Conservation (phyloP, 208 protist species). For the Trypanosoma brucei region DNA sequence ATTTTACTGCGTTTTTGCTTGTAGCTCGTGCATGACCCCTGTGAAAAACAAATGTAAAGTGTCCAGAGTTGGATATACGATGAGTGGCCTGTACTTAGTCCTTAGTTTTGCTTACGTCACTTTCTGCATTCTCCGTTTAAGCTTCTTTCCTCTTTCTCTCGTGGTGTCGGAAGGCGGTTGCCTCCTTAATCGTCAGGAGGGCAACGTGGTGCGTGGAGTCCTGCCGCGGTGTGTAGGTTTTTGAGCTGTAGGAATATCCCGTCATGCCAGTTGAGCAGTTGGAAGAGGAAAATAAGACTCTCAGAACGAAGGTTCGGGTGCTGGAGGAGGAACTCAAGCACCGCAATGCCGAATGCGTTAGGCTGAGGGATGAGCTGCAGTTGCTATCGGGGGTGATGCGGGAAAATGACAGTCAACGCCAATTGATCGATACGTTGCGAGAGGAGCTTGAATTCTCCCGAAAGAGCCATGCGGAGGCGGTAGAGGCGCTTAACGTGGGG, state of each 20-base stretch:
- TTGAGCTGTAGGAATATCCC: not conserved
- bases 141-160: too few species aligned
- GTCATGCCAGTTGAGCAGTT: constrained; percentile 17
- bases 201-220: too few species aligned
- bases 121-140: too few species aligned
- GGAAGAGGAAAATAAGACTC: constrained; percentile 40
- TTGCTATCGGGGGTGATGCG: constrained; percentile 31
- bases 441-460: constrained; percentile 33
- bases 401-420: constrained; percentile 53
- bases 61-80: too few species aligned
- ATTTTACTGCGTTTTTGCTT: too few species aligned
- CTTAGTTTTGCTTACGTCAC: too few species aligned
- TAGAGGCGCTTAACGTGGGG: constrained; percentile 35
- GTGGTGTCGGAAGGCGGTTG: too few species aligned
- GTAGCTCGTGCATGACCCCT: too few species aligned
- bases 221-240: not conserved
- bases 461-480: constrained; percentile 37
- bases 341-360: constrained; percentile 53
- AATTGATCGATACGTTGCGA: constrained; percentile 44
- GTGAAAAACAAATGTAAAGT: too few species aligned
- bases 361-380: constrained; percentile 46
- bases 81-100: too few species aligned
- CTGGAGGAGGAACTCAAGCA: constrained; percentile 58
- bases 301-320: constrained; percentile 45
- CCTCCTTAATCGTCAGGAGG: too few species aligned